Conservation (phyloP, 345 rosid species). For the Angophora floribunda region DNA sequence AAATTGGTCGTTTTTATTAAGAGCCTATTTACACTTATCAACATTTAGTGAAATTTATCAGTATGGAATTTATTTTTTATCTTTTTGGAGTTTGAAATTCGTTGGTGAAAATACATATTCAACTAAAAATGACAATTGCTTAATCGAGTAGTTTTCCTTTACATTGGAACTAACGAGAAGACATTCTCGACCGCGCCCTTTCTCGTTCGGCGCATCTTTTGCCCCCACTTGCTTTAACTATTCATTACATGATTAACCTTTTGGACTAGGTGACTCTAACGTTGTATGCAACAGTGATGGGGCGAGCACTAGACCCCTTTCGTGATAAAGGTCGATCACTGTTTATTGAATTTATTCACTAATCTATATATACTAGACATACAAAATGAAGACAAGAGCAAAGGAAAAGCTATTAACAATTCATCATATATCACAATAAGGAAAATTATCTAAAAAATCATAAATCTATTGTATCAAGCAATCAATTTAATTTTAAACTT, state of each 20-base stretch:
- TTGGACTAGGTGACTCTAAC: neutral
- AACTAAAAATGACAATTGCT: neutral
- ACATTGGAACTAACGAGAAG: neutral
- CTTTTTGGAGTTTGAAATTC: neutral
- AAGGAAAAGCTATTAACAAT: neutral
- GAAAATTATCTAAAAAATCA: rapidly evolving
- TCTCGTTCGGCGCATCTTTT: neutral
- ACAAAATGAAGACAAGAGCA: neutral
- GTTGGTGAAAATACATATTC: neutral
- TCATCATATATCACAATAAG: rapidly evolving
- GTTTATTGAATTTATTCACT: neutral
- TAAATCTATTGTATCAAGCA: rapidly evolving
- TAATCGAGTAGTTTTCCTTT: neutral
- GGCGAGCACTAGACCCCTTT: neutral
- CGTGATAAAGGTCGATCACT: neutral
- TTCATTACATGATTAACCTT: neutral
- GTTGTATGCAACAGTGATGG: neutral
- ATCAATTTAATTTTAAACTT: rapidly evolving
- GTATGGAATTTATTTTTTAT: no score
- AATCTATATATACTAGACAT: neutral
- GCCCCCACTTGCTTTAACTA: neutral
- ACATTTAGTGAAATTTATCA: no score
- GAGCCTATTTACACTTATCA: no score
- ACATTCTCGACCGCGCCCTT: neutral
- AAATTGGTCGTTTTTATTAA: no score